Evolutionary conservation across 306 rosid species (phyloP).

Genomic region (Dalbergia cultrata): DNA sequence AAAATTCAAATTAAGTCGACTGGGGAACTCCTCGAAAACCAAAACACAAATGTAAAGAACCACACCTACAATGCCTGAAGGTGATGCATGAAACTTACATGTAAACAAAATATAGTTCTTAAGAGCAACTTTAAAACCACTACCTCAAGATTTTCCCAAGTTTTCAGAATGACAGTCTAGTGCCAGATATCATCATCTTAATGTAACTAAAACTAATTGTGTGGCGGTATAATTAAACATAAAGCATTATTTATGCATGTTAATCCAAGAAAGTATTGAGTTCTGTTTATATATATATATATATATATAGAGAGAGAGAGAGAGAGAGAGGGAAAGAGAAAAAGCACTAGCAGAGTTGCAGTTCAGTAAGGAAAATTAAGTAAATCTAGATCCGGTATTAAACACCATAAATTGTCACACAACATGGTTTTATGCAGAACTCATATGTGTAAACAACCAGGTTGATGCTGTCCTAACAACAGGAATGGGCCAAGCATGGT

Average conservation of each 20-base stretch:
- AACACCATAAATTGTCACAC: background rate
- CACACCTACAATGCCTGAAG: background rate
- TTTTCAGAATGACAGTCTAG: background rate
- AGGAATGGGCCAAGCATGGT: background rate
- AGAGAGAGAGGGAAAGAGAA: background rate
- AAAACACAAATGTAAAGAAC: background rate
- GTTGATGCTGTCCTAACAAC: background rate
- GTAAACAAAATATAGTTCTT: background rate
- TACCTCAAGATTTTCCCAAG: background rate
- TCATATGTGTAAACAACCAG: background rate
- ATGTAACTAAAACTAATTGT: background rate
- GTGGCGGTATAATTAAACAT: background rate
- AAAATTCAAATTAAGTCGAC: too few species aligned
- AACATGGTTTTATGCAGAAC: background rate
- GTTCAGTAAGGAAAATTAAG: background rate
- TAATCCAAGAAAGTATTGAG: background rate
- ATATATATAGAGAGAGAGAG: background rate
- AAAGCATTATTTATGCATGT: background rate
- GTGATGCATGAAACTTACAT: background rate
- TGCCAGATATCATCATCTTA: background rate
- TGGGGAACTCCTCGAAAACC: background rate
- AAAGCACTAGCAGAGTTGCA: background rate
- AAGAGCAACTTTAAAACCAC: background rate
- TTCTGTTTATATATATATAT: background rate
- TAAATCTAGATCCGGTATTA: background rate